Evolutionary conservation across 805 yeast species (phyloP).

Genomic region (Maudiozyma turicensis): DNA sequence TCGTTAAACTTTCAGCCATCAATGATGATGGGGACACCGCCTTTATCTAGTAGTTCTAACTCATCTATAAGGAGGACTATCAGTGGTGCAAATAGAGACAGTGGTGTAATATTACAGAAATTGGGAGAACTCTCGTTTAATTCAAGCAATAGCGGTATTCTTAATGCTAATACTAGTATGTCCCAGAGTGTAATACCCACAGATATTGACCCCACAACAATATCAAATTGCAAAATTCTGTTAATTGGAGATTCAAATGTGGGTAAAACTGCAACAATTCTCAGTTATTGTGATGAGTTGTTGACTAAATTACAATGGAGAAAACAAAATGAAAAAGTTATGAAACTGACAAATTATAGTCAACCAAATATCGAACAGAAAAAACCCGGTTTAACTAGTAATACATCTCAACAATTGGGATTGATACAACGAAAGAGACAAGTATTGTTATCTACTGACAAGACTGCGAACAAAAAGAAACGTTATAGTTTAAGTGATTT

Average conservation of each 20-base stretch:
- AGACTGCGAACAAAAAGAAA: constrained; percentile 10
- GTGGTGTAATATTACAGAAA: not conserved
- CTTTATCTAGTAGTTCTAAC: not conserved
- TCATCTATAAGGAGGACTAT: not conserved
- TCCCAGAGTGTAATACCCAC: not conserved
- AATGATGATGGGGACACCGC: not conserved
- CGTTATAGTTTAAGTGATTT: constrained; percentile 28
- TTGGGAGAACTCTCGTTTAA: not conserved
- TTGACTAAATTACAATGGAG: constrained; percentile 18
- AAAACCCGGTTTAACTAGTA: not conserved
- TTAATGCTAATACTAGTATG: too few species aligned
- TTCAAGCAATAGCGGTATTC: too few species aligned
- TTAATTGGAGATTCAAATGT: constrained; percentile 40
- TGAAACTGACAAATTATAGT: not conserved
- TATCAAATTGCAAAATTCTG: constrained; percentile 25
- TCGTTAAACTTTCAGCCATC: not conserved
- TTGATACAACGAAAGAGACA: not conserved
- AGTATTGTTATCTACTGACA: not conserved
- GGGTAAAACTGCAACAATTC: constrained; percentile 39
- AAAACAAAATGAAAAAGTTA: not conserved
- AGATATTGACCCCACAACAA: not conserved
- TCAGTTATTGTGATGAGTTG: constrained; percentile 34
- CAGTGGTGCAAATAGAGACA: not conserved
- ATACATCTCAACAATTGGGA: not conserved
- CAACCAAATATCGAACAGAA: not conserved